phyloP scores from a whole-genome alignment of 2,329 filamentous ascomycete genomes.

The Aureobasidium subglaciale region DNA sequence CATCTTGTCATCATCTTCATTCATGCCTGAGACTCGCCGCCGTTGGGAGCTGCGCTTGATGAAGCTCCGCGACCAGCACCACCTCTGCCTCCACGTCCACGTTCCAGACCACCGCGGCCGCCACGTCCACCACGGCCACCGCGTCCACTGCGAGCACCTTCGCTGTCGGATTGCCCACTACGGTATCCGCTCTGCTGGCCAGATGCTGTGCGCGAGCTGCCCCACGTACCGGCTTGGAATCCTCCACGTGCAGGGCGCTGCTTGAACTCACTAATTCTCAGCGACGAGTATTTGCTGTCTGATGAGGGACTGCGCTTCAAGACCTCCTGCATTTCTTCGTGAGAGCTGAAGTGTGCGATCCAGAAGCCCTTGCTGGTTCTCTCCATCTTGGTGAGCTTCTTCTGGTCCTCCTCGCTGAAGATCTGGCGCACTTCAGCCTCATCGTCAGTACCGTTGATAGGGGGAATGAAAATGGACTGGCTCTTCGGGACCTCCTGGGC shows the following conservation, averaged over 20 bases:
- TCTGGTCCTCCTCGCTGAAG: slow-evolving; percentile 73
- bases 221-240: slow-evolving; percentile 51
- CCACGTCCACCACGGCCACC: slow-evolving; percentile 48
- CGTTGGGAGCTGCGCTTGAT: slow-evolving; percentile 9
- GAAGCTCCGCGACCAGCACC: slow-evolving; percentile 13
- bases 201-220: slow-evolving; percentile 46
- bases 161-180: slow-evolving; percentile 62
- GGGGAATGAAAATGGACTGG: slow-evolving; percentile 79
- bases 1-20: slow-evolving; percentile 1
- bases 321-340: slow-evolving; percentile 73
- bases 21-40: slow-evolving; percentile 12
- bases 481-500: slow-evolving; percentile 48
- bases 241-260: slow-evolving; percentile 31
- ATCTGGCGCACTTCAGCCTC: slow-evolving; percentile 65
- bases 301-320: slow-evolving; percentile 65
- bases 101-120: slow-evolving; percentile 39
- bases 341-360: slow-evolving; percentile 75
- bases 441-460: slow-evolving; percentile 48
- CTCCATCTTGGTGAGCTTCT: slow-evolving; percentile 62
- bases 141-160: slow-evolving; percentile 57
- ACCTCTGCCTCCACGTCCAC: slow-evolving; percentile 23
- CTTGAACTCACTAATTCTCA: slow-evolving; percentile 65
- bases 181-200: slow-evolving; percentile 66
- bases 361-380: slow-evolving; percentile 76
- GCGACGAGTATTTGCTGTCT: slow-evolving; percentile 47